Conservation (phyloP, 176 grass and related monocot genomes). For the Lolium rigidum region DNA sequence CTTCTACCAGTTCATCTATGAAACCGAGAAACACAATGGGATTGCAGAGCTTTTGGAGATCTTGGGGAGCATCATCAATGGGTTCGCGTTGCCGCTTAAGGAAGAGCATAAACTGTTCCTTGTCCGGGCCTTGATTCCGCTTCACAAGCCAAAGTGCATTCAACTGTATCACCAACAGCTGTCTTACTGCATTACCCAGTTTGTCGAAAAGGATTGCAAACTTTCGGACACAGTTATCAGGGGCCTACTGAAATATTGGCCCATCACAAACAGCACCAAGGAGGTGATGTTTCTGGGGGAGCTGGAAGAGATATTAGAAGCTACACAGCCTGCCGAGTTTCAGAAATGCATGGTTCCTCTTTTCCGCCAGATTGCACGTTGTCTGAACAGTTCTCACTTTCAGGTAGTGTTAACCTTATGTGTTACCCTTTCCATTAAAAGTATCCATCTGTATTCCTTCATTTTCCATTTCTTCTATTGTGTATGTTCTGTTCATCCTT, state of each 20-base stretch:
- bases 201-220: constrained; percentile 89
- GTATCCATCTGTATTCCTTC: background rate
- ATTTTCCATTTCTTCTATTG: background rate
- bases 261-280: constrained; percentile 83
- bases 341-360: constrained; percentile 96
- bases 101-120: constrained; percentile 94
- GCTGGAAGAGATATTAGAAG: constrained; percentile 85
- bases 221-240: constrained; percentile 83
- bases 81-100: constrained; percentile 86
- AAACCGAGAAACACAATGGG: constrained; percentile 87
- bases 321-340: constrained; percentile 78
- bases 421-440: background rate
- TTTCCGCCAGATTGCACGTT: constrained; percentile 72
- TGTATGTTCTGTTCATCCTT: background rate
- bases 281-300: constrained; percentile 91
- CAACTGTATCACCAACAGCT: constrained; percentile 78
- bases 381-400: constrained; percentile 85
- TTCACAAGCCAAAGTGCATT: constrained; percentile 81
- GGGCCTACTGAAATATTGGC: constrained; percentile 90
- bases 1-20: constrained; percentile 91
- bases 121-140: constrained; percentile 69
- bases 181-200: constrained; percentile 80
- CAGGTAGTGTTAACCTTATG: constrained; percentile 60
- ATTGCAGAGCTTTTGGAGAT: constrained; percentile 89
- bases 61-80: constrained; percentile 85